A percentile compares a stretch with the other conserved stretches of the same genome.
phyloP scores from a whole-genome alignment of 2,329 filamentous ascomycete genomes.

The Epichloe sylvatica region DNA sequence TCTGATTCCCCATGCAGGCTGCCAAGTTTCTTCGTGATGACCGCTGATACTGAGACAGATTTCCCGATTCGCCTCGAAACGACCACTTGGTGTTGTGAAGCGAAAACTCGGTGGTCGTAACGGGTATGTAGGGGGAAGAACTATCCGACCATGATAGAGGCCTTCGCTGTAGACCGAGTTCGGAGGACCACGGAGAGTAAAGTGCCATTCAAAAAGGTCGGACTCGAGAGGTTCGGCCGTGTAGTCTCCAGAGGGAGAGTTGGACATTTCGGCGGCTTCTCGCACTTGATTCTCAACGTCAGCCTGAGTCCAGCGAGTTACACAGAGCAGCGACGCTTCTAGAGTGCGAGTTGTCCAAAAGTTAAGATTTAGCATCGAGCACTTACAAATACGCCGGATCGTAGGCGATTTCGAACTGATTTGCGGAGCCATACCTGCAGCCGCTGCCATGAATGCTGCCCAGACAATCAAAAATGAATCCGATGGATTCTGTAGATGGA shows the following conservation, averaged over 20 bases:
- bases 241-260: constrained; percentile 65
- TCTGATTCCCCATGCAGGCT: constrained; percentile 91
- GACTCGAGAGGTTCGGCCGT: constrained; percentile 71
- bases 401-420: constrained; percentile 70
- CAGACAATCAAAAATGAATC: not conserved
- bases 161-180: constrained; percentile 64
- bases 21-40: constrained; percentile 97
- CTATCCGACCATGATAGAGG: constrained; percentile 90
- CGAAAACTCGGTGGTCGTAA: constrained; percentile 89
- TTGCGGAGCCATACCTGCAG: constrained; percentile 17
- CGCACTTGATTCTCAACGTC: constrained; percentile 42
- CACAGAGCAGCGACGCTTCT: not conserved
- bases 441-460: constrained; percentile 1
- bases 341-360: too few species aligned
- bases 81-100: constrained; percentile 79
- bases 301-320: not conserved
- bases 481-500: not conserved
- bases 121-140: constrained; percentile 81
- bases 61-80: constrained; percentile 93
- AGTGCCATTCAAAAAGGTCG: constrained; percentile 98
- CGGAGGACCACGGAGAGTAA: constrained; percentile 84
- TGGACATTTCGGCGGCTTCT: constrained; percentile 78
- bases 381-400: constrained; percentile 66
- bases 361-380: not conserved
- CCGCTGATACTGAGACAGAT: constrained; percentile 90